Conservation (phyloP, 2,329 filamentous ascomycete genomes). For the Ophiostoma ips region DNA sequence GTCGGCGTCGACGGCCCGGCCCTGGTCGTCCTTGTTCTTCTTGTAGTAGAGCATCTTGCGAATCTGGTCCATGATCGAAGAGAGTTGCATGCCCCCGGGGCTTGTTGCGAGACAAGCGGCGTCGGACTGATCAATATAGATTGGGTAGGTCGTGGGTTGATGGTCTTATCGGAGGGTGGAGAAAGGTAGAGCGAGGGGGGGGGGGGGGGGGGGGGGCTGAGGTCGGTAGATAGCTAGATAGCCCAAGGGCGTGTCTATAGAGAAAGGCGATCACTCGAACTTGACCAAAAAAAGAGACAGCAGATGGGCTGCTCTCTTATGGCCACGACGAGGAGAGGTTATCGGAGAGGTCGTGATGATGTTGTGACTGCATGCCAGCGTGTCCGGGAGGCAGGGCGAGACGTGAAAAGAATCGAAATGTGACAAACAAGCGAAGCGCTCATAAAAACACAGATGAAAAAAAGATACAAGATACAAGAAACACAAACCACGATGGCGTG, state of each 20-base stretch:
- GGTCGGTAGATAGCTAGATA: not conserved
- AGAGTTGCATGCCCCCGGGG: not conserved
- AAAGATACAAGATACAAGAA: not conserved
- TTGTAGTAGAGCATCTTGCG: conserved; percentile 23
- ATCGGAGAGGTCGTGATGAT: not conserved
- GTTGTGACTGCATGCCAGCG: not conserved
- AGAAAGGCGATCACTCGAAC: too few species aligned
- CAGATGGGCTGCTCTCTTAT: conserved; percentile 4
- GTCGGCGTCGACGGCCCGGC: conserved; percentile 17
- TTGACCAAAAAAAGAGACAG: not conserved
- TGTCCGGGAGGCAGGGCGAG: not conserved
- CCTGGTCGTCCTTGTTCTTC: conserved; percentile 16
- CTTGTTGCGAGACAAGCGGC: not conserved
- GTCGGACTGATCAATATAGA: not conserved
- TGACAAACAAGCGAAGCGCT: not conserved
- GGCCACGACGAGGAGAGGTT: not conserved
- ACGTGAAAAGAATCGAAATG: not conserved
- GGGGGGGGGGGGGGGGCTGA: not conserved
- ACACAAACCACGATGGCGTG: not conserved
- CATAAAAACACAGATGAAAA: not conserved
- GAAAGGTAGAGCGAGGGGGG: not conserved
- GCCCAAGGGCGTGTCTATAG: too few species aligned
- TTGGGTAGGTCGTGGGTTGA: not conserved
- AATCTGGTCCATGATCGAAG: conserved; percentile 25
- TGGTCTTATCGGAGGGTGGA: not conserved